A percentile compares a stretch with the other conserved stretches of the same genome.
Conservation (phyloP, 139 green algal genomes). For the Desmodesmus armatus region DNA sequence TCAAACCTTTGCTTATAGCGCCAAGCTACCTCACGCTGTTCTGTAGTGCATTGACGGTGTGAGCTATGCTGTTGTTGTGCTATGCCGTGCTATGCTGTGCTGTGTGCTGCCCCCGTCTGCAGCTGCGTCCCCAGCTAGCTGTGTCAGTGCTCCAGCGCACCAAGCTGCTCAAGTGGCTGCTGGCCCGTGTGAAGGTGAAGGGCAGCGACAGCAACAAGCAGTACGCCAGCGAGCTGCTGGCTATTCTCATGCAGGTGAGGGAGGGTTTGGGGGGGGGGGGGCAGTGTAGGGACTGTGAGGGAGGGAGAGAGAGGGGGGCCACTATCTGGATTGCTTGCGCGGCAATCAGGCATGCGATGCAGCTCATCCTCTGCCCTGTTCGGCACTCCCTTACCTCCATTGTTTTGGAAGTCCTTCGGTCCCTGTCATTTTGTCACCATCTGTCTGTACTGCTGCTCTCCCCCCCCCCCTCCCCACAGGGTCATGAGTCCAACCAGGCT, state of each 20-base stretch:
- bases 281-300: too few species aligned
- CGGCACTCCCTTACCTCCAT: too few species aligned
- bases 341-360: too few species aligned
- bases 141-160: conserved; percentile 64
- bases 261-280: too few species aligned
- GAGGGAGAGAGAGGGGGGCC: too few species aligned
- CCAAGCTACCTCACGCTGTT: background rate
- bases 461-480: too few species aligned
- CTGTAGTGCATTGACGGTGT: background rate
- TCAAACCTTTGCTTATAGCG: too few species aligned
- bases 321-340: too few species aligned
- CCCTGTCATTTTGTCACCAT: too few species aligned
- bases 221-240: conserved; percentile 90
- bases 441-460: too few species aligned
- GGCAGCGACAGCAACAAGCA: conserved; percentile 83
- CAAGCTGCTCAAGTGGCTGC: conserved; percentile 89
- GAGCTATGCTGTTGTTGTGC: background rate
- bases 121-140: conserved; percentile 57
- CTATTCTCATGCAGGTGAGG: conserved; percentile 86
- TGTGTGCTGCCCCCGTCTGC: background rate
- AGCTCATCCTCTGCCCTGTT: too few species aligned
- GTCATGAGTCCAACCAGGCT: conserved; percentile 75
- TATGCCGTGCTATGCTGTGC: background rate
- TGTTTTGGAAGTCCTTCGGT: too few species aligned
- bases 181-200: conserved; percentile 76